Base-by-base conservation (phyloP, 2,329 filamentous ascomycete genomes). In the Venturia carpophila region DNA sequence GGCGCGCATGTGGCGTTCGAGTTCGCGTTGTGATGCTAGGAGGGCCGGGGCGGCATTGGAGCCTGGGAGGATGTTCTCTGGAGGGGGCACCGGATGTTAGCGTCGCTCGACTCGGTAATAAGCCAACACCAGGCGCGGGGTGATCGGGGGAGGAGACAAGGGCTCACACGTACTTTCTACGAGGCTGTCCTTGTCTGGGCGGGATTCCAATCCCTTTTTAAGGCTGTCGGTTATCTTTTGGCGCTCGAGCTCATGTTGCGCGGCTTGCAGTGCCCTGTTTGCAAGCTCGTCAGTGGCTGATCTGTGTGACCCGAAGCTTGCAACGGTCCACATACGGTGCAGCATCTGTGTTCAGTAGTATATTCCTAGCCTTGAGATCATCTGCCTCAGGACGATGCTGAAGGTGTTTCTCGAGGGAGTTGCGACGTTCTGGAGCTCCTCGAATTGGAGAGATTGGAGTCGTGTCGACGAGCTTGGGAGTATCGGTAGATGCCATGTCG, bases 21-120 rank as follows among this genome's bases (percentile, higher is more conserved):
- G 86, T 79, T 96, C 90, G 72, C 84, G 88, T 76, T 94, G 91
- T 68, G 91, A 86, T 65, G 88, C 91, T 73, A 88, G 87, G 64
- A 97, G 80, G 2, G 88, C 84, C 0, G 92, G 92, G 0, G 92
- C 91, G 21, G 89, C 91, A 63, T 77, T 88, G 41, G 89, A 89
- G 65, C 87, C 85, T 34, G 90, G 90, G 34, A 97, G 86, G 74
- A 97, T 96, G 77, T 96, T 96, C 70, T 87, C 90, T 93, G 70
- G 64, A n/a, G 4, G 41, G 39, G 43, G 47, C 15, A 24, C 9
- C 27, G 5, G 21, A 4, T n/a, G 56, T 66, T 37, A 62, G 42
- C 37, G 15, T 17, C 1, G 60, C n/a, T 24, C 41, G n/a, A 10
- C 19, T n/a, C 5, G 30, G 45, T 24, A 39, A 19, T 1, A n/a